phyloP scores from a whole-genome alignment of 2,329 filamentous ascomycete species.

The Trichoderma cornu-damae region DNA sequence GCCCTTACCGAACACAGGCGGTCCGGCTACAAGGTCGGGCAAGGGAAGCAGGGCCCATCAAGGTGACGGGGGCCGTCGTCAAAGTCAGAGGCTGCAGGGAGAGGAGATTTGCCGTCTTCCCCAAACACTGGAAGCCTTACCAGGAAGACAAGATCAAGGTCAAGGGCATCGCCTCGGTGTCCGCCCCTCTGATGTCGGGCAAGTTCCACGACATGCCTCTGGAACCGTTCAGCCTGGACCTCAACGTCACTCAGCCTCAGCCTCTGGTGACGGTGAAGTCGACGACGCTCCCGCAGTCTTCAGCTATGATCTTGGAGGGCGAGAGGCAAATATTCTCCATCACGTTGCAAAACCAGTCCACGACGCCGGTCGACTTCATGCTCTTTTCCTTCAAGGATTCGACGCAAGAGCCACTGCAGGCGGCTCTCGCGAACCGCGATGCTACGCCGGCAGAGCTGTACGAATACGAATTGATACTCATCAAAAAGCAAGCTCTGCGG shows the following conservation, averaged over 20 bases:
- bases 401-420: conserved; percentile 70
- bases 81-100: conserved; percentile 78
- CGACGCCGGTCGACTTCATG: conserved; percentile 73
- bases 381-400: conserved; percentile 88
- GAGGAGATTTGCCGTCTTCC: conserved; percentile 78
- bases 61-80: conserved; percentile 71
- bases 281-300: conserved; percentile 74
- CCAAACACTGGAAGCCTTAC: conserved; percentile 67
- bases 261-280: conserved; percentile 71
- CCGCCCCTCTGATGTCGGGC: conserved; percentile 37
- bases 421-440: conserved; percentile 70
- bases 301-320: conserved; percentile 89
- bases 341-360: conserved; percentile 73
- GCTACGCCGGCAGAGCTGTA: conserved; percentile 74
- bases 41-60: conserved; percentile 60
- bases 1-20: conserved; percentile 77
- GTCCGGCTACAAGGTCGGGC: conserved; percentile 67
- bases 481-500: conserved; percentile 65
- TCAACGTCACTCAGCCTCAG: conserved; percentile 75
- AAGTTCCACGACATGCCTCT: conserved; percentile 38
- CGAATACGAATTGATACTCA: conserved; percentile 76
- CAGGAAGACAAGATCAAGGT: conserved; percentile 69
- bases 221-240: conserved; percentile 49
- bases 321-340: conserved; percentile 74
- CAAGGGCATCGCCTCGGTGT: conserved; percentile 59